Evolutionary conservation across 1,139 yeast genomes (phyloP), one percentile per base, ranked within the genome.

Genomic region (Blastobotrys raffinosifermentans): DNA sequence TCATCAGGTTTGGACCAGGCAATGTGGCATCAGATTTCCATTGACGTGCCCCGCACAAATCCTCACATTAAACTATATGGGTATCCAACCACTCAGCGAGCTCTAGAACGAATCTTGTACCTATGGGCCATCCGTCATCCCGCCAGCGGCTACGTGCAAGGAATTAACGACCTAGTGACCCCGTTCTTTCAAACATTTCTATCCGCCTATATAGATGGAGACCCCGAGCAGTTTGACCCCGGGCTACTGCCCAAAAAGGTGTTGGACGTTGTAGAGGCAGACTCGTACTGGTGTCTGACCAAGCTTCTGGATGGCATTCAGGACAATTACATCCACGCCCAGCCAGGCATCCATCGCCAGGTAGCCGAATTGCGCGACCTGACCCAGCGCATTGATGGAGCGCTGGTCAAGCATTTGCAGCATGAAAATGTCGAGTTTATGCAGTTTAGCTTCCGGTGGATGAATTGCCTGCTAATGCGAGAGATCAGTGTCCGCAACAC

Each of bases 131-230:
- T 91, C 15, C 73, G 98, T 45, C 98, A 93, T 56, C 98, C 99
- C 1, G 96, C 97, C 3, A 80, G 93, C 55, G 99, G 99, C 3
- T 91, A 91, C 60, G 99, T 91, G n/a, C 99, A 91, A 62, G 99
- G 99, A 19, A 93, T 91, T 40, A 91, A 91, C 58, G 99, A 91
- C 60, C 69, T 91, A 39, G 87, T 81, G 13, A 91, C 97, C 0
- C 98, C 99, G 1, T 87, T 93, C 58, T 89, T 74, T 60, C 96
- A 91, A 59, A 80, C 91, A 0, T 91, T 91, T 55, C 61, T 93
- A 37, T 70, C 78, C 2, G 79, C 80, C 44, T 89, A 89, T 56
- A 58, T 69, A 8, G 59, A 73, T 31, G 72, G 72, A 10, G 71
- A 67, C 33, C 65, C 63, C 2, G 69, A 66, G 40, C 64, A 64